Percentiles rank a stretch among this genome's conserved stretches.
phyloP scores from a whole-genome alignment of 805 yeast species.

The Candida orba region DNA sequence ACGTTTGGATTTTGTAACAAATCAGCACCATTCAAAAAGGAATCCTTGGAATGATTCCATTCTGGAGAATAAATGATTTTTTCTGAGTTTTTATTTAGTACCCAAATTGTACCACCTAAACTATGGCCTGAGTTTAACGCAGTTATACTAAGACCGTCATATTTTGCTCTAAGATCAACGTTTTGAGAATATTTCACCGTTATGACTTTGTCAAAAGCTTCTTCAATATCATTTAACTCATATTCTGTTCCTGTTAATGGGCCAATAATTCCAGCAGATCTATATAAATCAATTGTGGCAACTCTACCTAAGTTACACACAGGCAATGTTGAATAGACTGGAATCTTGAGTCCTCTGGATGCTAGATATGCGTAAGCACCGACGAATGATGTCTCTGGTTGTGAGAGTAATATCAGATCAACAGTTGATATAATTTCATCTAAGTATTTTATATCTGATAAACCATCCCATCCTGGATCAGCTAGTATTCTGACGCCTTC shows the following conservation, averaged over 20 bases:
- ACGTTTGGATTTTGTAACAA: constrained; percentile 56
- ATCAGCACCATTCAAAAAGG: constrained; percentile 69
- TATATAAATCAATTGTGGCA: constrained; percentile 75
- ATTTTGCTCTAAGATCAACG: constrained; percentile 49
- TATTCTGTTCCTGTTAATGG: constrained; percentile 51
- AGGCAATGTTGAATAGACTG: constrained; percentile 86
- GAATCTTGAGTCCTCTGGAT: constrained; percentile 54
- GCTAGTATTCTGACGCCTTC: constrained; percentile 53
- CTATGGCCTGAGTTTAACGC: constrained; percentile 91
- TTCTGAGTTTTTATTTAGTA: constrained; percentile 64
- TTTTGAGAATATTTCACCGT: constrained; percentile 78
- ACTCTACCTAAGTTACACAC: constrained; percentile 80
- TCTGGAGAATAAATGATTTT: constrained; percentile 81
- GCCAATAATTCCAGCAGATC: constrained; percentile 68
- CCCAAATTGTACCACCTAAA: constrained; percentile 91
- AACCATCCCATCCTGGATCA: constrained; percentile 74
- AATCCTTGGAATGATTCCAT: constrained; percentile 92
- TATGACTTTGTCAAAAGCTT: constrained; percentile 62
- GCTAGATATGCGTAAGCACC: constrained; percentile 75
- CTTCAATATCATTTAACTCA: constrained; percentile 71
- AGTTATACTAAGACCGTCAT: constrained; percentile 56
- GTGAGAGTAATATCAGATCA: constrained; percentile 76
- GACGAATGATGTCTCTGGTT: constrained; percentile 69
- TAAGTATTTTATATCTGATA: constrained; percentile 33
- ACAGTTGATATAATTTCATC: constrained; percentile 39